phyloP scores from a whole-genome alignment of 768 basidiomycete genomes.

The Rickenella mellea region DNA sequence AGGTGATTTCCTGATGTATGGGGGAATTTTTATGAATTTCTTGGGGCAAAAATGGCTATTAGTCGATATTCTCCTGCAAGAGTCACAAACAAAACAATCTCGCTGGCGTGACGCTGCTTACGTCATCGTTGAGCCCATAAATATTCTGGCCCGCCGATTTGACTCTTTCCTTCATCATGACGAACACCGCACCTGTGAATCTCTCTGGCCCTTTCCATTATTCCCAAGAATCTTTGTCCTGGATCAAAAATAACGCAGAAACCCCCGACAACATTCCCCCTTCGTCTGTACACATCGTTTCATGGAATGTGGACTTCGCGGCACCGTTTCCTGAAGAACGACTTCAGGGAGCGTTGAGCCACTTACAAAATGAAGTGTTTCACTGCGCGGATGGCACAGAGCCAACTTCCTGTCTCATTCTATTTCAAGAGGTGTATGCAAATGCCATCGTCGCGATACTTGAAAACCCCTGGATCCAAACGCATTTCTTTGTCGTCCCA shows the following conservation, averaged over 20 bases:
- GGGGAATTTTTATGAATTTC: too few relatives aligned
- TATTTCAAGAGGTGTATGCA: constrained; percentile 59
- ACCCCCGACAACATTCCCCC: constrained; percentile 27
- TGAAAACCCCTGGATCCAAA: constrained; percentile 51
- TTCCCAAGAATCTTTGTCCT: too few relatives aligned
- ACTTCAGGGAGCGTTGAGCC: constrained; percentile 35
- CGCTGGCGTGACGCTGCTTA: too few relatives aligned
- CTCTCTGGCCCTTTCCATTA: too few relatives aligned
- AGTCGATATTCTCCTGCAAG: too few relatives aligned
- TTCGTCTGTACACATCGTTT: constrained; percentile 43
- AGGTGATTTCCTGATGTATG: too few relatives aligned
- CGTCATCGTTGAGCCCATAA: too few relatives aligned
- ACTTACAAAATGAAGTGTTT: constrained; percentile 48
- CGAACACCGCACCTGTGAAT: too few relatives aligned
- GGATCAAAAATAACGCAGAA: constrained; percentile 15
- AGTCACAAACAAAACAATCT: too few relatives aligned
- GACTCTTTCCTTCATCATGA: too few relatives aligned
- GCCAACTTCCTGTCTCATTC: constrained; percentile 51
- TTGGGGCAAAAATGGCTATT: too few relatives aligned
- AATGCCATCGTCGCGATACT: constrained; percentile 39
- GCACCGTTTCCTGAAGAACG: constrained; percentile 30
- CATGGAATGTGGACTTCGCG: constrained; percentile 64
- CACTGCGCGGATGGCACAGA: constrained; percentile 28
- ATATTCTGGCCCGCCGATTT: too few relatives aligned
- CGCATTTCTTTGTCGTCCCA: constrained; percentile 51